Conservation (phyloP, 352 stramenopile species). For the Pythium myriotylum region DNA sequence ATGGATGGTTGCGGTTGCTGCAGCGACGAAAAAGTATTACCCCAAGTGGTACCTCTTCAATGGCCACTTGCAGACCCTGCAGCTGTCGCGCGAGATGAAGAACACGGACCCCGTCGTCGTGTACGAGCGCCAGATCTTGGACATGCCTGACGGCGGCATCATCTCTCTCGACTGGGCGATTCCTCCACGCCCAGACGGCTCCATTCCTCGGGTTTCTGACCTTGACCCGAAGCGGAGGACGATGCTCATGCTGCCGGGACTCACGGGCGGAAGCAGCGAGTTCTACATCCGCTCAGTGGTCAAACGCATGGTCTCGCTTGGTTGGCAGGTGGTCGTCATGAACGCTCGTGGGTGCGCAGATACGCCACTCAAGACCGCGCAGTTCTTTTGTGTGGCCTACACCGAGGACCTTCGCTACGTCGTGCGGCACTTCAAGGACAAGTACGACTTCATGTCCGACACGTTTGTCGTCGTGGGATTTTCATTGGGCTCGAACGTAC, state of each 20-base stretch:
- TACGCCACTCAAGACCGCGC: slow-evolving; percentile 55
- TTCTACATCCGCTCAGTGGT: slow-evolving; percentile 70
- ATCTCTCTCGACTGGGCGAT: slow-evolving; percentile 80
- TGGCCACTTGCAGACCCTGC: slow-evolving; percentile 65
- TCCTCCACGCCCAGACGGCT: slow-evolving; percentile 25
- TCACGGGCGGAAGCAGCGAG: slow-evolving; percentile 65
- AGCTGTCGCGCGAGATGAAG: slow-evolving; percentile 50
- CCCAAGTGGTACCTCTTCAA: slow-evolving; percentile 72
- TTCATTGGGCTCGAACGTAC: slow-evolving; percentile 71
- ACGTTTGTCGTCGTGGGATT: slow-evolving; percentile 61
- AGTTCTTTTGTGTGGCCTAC: slow-evolving; percentile 76
- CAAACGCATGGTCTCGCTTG: slow-evolving; percentile 37
- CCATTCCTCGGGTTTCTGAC: slow-evolving; percentile 26
- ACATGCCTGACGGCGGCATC: slow-evolving; percentile 66
- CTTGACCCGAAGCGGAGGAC: slow-evolving; percentile 44
- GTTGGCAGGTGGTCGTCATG: slow-evolving; percentile 75
- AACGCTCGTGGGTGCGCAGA: slow-evolving; percentile 72
- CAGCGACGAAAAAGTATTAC: slow-evolving; percentile 41
- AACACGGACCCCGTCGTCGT: slow-evolving; percentile 37
- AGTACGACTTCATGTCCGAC: slow-evolving; percentile 42
- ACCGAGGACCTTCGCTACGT: slow-evolving; percentile 68
- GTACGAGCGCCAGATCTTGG: slow-evolving; percentile 62
- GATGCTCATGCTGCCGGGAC: slow-evolving; percentile 57
- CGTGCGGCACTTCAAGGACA: slow-evolving; percentile 38
- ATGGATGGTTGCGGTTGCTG: background rate